Evolutionary conservation across 2,329 filamentous ascomycete species (phyloP).

Genomic region (Talaromyces verruculosus): DNA sequence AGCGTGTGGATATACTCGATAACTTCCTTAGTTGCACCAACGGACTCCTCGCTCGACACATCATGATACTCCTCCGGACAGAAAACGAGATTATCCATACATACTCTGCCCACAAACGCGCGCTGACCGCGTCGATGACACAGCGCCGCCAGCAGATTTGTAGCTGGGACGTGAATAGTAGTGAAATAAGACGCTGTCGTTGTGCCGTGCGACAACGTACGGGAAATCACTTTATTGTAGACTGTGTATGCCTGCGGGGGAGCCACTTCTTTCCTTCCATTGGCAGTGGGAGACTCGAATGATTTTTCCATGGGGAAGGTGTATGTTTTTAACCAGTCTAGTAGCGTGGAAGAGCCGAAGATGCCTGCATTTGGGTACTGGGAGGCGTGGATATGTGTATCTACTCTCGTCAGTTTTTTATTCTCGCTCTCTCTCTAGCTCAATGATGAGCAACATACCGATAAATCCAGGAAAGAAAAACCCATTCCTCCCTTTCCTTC

Average conservation of each 20-base stretch:
- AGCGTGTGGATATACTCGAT: constrained; percentile 66
- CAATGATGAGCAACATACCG: constrained; percentile 31
- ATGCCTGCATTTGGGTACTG: constrained; percentile 94
- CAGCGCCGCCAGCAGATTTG: constrained; percentile 85
- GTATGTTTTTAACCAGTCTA: constrained; percentile 92
- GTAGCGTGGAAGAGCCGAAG: constrained; percentile 87
- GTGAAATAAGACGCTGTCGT: constrained; percentile 95
- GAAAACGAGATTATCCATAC: constrained; percentile 73
- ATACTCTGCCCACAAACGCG: constrained; percentile 89
- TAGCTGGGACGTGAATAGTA: constrained; percentile 80
- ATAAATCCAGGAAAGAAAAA: constrained; percentile 53
- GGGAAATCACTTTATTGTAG: constrained; percentile 74
- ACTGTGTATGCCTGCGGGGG: constrained; percentile 47
- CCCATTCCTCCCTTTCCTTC: constrained; percentile 38
- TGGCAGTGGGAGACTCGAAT: too few relatives aligned
- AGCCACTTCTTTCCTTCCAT: constrained; percentile 25
- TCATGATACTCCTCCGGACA: constrained; percentile 81
- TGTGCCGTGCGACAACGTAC: constrained; percentile 84
- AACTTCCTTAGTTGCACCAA: constrained; percentile 58
- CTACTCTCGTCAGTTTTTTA: constrained; percentile 46
- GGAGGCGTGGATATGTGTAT: constrained; percentile 92
- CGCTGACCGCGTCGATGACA: constrained; percentile 79
- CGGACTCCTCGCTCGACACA: constrained; percentile 58
- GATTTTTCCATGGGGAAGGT: constrained; percentile 91
- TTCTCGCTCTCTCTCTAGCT: not conserved